Evolutionary conservation across 257 asterid genomes (phyloP), one percentile per base, ranked within the genome.

Genomic region (Penstemon barbatus): DNA sequence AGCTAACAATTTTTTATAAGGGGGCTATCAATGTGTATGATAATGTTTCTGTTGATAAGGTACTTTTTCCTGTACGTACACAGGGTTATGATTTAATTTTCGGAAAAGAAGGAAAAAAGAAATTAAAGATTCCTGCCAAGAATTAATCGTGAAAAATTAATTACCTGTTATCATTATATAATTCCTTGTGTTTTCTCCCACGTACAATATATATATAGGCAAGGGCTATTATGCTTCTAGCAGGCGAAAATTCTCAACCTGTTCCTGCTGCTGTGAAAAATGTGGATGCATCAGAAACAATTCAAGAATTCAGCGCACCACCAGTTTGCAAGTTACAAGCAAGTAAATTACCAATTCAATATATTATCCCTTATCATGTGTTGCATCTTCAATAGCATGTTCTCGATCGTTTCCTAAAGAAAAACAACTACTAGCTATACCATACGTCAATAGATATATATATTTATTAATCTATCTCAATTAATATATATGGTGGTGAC

Each of bases 1-100:
- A 63, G 53, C 42, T 71, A 33, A 71, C 76, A 36, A 63, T 63
- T 9, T 63, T 71, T 65, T 71, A 71, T 8, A 50, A 44, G 7
- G 76, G 76, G 19, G 48, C 40, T 71, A 10, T 63, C 48, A 52
- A 54, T 13, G 60, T 63, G 11, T 71, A 54, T 45, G 65, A 55
- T 19, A 45, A 55, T 54, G 76, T 71, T 57, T 63, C 76, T 45
- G 15, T 18, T 63, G 71, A 71, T 4, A 44, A 71, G 76, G 76
- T 63, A 63, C 8, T 18, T 50, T 50, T 11, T 6, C 54, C 7
- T 40, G 1, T 45, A 33, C n/a, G 3, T 6, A 25, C 43, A 0
- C 4, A 25, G 33, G 33, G 33, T 25, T 3, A 63, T 12, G 18
- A 18, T 19, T 53, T 37, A 9, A 49, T 18, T n/a, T 50, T 39